Evolutionary conservation across 495 filamentous ascomycete genomes (phyloP).

Genomic region (Trichoderma gamsii): DNA sequence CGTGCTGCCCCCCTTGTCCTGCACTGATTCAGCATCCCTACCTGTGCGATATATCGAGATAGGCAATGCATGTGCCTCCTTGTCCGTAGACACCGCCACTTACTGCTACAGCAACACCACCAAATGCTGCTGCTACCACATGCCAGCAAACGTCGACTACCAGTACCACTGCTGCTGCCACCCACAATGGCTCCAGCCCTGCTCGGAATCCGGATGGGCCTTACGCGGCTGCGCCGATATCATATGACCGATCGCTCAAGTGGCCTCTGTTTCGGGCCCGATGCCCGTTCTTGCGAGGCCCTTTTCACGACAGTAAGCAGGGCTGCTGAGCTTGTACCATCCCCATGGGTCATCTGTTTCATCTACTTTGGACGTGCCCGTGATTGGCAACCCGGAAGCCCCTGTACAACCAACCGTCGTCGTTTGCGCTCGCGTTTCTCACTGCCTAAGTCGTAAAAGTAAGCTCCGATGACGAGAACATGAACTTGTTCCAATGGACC

Average conservation of each 20-base stretch:
- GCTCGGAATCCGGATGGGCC: constrained; percentile 11
- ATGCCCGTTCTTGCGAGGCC: neutral
- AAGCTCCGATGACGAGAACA: neutral
- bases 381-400: neutral
- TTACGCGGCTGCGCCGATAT: constrained; percentile 10
- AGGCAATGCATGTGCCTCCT: no score
- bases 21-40: neutral
- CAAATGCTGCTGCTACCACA: no score
- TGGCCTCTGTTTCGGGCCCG: neutral
- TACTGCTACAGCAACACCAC: no score
- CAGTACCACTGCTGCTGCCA: neutral
- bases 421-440: constrained; percentile 2
- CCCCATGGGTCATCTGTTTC: constrained; percentile 9
- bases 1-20: neutral
- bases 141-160: neutral
- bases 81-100: no score
- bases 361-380: neutral
- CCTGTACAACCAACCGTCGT: neutral
- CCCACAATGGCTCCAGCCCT: neutral
- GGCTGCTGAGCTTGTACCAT: neutral
- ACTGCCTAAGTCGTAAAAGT: neutral
- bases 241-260: constrained; percentile 12
- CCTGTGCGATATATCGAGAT: no score
- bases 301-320: neutral
- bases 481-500: neutral